Conservation (phyloP, 2,329 filamentous ascomycete species). For the Monosporascus sp. region DNA sequence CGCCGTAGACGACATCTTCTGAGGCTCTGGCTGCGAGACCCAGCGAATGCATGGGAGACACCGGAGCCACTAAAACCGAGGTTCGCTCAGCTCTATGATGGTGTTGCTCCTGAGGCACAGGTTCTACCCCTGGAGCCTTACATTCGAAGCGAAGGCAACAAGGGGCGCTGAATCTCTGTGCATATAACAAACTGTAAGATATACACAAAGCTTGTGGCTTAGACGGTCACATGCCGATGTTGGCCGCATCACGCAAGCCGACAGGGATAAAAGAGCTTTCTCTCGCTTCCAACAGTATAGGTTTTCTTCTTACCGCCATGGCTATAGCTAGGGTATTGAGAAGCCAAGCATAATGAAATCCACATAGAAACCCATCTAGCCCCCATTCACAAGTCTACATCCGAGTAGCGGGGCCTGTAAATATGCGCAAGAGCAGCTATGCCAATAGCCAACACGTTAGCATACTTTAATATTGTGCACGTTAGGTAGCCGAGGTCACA, state of each 20-base stretch:
- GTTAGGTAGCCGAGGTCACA: no score
- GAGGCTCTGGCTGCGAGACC: conserved; percentile 46
- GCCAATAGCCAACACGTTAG: no score
- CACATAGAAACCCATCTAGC: no score
- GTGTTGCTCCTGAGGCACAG: conserved; percentile 44
- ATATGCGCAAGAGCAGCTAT: no score
- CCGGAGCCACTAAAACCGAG: conserved; percentile 37
- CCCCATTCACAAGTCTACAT: no score
- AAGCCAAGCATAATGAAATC: no score
- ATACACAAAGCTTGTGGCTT: background rate
- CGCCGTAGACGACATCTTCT: conserved; percentile 41
- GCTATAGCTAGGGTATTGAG: no score
- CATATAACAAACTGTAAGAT: background rate
- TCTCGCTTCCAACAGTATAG: no score
- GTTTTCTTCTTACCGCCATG: no score
- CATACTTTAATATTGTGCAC: no score
- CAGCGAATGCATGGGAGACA: conserved; percentile 44
- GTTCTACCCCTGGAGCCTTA: conserved; percentile 55
- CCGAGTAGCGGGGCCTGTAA: no score
- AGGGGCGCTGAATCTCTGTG: conserved; percentile 13
- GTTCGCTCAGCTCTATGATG: conserved; percentile 51
- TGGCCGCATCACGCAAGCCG: background rate
- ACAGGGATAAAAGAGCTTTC: no score
- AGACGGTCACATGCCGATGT: background rate
- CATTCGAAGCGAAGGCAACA: conserved; percentile 35